These are phyloP conservation scores for Exsudoporus frostii DNA, from an alignment of 768 basidiomycete species.

Conservation along the genomic window DNA sequence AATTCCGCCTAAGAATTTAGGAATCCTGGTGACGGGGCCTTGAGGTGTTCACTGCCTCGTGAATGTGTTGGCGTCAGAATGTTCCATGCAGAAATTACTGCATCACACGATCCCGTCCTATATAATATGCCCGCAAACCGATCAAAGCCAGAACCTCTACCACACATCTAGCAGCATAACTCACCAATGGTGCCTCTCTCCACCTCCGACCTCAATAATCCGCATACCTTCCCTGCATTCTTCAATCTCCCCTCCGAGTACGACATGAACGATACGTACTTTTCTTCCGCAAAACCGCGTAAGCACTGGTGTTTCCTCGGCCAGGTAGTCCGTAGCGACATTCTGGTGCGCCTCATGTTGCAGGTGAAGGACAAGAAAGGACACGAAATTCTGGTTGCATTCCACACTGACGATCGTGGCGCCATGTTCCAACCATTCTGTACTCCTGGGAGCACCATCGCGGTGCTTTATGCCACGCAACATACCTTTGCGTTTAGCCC, in stretches of 20 bases:
- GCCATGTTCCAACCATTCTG: slow-evolving; percentile 20
- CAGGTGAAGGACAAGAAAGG: slow-evolving; percentile 30
- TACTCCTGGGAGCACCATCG: slow-evolving; percentile 28
- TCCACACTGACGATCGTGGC: slow-evolving; percentile 33
- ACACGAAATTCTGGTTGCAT: slow-evolving; percentile 23
- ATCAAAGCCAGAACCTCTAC: not conserved
- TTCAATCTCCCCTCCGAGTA: slow-evolving; percentile 22
- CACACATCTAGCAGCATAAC: not conserved
- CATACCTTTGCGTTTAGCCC: slow-evolving; percentile 31
- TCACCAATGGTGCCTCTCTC: slow-evolving; percentile 18
- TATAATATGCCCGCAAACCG: too few relatives aligned
- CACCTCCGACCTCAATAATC: slow-evolving; percentile 28
- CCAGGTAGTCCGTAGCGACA: slow-evolving; percentile 20
- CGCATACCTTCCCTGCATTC: slow-evolving; percentile 25
- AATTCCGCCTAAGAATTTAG: not conserved
- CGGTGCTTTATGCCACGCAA: slow-evolving; percentile 31
- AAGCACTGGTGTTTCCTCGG: slow-evolving; percentile 33
- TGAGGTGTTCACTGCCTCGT: not conserved
- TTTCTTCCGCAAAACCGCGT: slow-evolving; percentile 24
- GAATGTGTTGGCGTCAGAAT: not conserved
- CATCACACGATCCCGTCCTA: not conserved
- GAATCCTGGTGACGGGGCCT: not conserved
- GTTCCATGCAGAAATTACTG: not conserved
- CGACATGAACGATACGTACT: slow-evolving; percentile 15
- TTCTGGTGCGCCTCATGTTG: slow-evolving; percentile 28